These are phyloP conservation scores for Draba incana DNA, from an alignment of 345 rosid species.

Conservation along the genomic window DNA sequence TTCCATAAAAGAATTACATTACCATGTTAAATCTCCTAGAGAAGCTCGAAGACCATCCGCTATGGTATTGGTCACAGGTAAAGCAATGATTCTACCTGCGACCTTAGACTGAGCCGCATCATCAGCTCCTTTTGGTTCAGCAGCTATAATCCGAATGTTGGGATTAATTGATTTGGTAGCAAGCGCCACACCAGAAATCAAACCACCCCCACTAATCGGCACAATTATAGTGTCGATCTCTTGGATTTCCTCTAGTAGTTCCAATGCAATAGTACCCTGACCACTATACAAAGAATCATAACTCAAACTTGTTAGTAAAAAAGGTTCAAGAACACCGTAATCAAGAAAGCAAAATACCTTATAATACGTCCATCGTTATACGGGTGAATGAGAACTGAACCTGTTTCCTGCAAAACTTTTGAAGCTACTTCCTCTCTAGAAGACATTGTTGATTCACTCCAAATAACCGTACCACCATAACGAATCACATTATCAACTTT, in stretches of 20 bases:
- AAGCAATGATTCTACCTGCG: conserved; percentile 64
- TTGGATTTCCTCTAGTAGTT: conserved; percentile 77
- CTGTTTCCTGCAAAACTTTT: conserved; percentile 69
- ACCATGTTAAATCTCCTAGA: conserved; percentile 88
- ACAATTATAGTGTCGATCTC: conserved; percentile 71
- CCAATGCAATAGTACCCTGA: conserved; percentile 84
- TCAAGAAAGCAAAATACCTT: conserved; percentile 52
- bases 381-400: conserved; percentile 81
- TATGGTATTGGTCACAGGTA: conserved; percentile 67
- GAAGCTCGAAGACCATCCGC: conserved; percentile 93
- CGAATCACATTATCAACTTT: conserved; percentile 85
- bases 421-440: conserved; percentile 72
- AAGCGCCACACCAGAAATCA: conserved; percentile 90
- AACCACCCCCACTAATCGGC: conserved; percentile 93
- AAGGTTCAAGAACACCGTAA: background rate
- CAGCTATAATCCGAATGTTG: conserved; percentile 65
- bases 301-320: background rate
- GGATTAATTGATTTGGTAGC: conserved; percentile 93
- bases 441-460: conserved; percentile 69
- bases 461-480: conserved; percentile 74
- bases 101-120: conserved; percentile 93
- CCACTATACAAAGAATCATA: conserved; percentile 57
- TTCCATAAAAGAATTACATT: conserved; percentile 19
- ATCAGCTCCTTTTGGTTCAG: conserved; percentile 90
- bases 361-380: conserved; percentile 74